Conservation (phyloP, 495 filamentous ascomycete genomes). For the Cercophora newfieldiana region DNA sequence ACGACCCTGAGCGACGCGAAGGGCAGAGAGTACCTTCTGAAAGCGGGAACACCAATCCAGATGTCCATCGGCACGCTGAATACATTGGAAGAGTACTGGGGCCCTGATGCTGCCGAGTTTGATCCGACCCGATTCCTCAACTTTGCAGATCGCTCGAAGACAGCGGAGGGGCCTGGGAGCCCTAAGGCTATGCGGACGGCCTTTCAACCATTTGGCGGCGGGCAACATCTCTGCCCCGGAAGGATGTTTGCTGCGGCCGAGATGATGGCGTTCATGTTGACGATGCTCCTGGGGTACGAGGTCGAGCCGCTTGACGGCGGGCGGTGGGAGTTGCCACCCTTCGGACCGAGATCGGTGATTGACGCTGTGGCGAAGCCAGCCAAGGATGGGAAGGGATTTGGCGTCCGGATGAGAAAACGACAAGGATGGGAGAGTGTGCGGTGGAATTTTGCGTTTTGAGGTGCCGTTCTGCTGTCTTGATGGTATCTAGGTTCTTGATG, state of each 20-base stretch:
- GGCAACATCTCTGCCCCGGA: constrained; percentile 20
- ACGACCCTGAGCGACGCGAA: constrained; percentile 4
- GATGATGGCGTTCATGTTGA: constrained; percentile 23
- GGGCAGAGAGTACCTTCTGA: constrained; percentile 18
- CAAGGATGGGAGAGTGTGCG: constrained; percentile 15
- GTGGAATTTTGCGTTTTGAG: constrained; percentile 5
- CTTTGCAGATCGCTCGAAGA: background rate
- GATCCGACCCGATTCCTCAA: constrained; percentile 17
- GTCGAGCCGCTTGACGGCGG: constrained; percentile 7
- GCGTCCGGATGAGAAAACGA: constrained; percentile 4
- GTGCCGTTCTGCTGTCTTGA: background rate
- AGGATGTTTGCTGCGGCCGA: constrained; percentile 22
- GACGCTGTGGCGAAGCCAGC: constrained; percentile 25
- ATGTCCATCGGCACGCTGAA: constrained; percentile 14
- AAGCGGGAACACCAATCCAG: constrained; percentile 13
- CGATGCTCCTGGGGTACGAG: constrained; percentile 19
- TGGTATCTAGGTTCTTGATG: too few species aligned
- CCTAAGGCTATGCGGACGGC: constrained; percentile 14
- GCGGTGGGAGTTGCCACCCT: constrained; percentile 12
- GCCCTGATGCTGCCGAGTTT: constrained; percentile 15
- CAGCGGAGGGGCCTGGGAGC: constrained; percentile 7
- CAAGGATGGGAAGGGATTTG: constrained; percentile 13
- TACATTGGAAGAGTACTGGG: constrained; percentile 17
- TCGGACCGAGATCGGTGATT: constrained; percentile 12
- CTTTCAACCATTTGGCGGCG: constrained; percentile 23